Evolutionary conservation across 2,329 filamentous ascomycete species (phyloP).

Genomic region (Alternaria gaisen): DNA sequence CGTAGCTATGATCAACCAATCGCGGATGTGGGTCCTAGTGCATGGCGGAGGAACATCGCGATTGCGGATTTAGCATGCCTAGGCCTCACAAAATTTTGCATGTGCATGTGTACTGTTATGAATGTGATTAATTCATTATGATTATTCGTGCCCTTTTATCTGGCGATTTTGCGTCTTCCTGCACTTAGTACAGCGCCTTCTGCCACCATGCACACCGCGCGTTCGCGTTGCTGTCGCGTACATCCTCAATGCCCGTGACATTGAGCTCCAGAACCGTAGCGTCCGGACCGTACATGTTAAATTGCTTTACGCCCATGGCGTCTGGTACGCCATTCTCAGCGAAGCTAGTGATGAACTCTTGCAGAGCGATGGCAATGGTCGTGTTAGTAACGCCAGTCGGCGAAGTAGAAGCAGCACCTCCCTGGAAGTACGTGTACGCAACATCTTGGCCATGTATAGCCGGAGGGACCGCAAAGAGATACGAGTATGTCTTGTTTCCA

Average conservation of each 20-base stretch:
- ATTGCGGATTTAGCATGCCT: slow-evolving; percentile 12
- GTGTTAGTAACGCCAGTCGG: slow-evolving; percentile 37
- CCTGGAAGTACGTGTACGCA: slow-evolving; percentile 63
- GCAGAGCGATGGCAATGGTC: slow-evolving; percentile 54
- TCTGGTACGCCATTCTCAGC: slow-evolving; percentile 52
- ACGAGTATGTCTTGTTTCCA: slow-evolving; percentile 59
- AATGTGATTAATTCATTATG: slow-evolving; percentile 3
- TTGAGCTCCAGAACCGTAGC: slow-evolving; percentile 57
- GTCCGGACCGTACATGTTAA: slow-evolving; percentile 58
- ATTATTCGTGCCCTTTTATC: neutral
- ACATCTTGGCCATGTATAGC: slow-evolving; percentile 64
- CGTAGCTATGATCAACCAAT: slow-evolving; percentile 32
- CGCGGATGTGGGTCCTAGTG: slow-evolving; percentile 12
- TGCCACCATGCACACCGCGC: slow-evolving; percentile 64
- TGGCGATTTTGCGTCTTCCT: neutral
- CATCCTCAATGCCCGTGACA: slow-evolving; percentile 52
- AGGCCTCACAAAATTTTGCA: slow-evolving; percentile 5
- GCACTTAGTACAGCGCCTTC: slow-evolving; percentile 53
- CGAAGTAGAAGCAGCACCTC: slow-evolving; percentile 25
- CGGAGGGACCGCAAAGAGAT: slow-evolving; percentile 63
- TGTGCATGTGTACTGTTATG: neutral
- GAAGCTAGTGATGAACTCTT: slow-evolving; percentile 58
- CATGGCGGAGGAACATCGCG: slow-evolving; percentile 6
- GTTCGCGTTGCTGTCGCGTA: slow-evolving; percentile 58
- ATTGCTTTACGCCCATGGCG: slow-evolving; percentile 52